A percentile compares a stretch with the other conserved stretches of the same genome.
Conservation (phyloP, 192 early-diverging fungal genomes). For the Kappamyces sp. region DNA sequence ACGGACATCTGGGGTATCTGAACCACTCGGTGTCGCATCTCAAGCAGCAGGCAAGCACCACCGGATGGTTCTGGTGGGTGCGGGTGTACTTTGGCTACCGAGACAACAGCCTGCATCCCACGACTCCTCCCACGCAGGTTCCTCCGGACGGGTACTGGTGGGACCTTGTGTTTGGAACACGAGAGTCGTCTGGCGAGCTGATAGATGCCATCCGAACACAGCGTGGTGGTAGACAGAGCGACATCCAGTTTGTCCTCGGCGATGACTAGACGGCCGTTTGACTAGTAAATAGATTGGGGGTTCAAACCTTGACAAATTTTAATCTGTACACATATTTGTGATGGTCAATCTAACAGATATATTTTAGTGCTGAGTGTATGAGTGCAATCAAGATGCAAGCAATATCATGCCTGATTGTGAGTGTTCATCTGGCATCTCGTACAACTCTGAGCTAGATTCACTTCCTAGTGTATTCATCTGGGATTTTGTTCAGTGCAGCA, state of each 20-base stretch:
- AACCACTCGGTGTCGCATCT: constrained; percentile 28
- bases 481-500: no score
- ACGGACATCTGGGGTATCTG: constrained; percentile 30
- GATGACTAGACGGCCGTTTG: constrained; percentile 22
- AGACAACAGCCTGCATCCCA: background rate
- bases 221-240: constrained; percentile 25
- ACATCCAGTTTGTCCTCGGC: constrained; percentile 27
- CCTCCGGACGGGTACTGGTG: constrained; percentile 28
- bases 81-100: constrained; percentile 26
- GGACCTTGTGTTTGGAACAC: constrained; percentile 40
- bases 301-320: no score
- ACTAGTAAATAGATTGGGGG: no score
- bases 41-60: constrained; percentile 24
- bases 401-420: no score
- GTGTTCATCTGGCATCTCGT: no score
- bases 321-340: no score
- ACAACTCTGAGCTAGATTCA: no score
- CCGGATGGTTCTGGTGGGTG: constrained; percentile 53
- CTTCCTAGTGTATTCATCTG: no score
- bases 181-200: constrained; percentile 42
- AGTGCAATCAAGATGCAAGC: no score
- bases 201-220: constrained; percentile 28
- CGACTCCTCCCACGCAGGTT: constrained; percentile 10
- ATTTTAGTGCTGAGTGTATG: no score
- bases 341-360: no score